Conservation (phyloP, 2,329 filamentous ascomycete species). For the Colletotrichum sp. region DNA sequence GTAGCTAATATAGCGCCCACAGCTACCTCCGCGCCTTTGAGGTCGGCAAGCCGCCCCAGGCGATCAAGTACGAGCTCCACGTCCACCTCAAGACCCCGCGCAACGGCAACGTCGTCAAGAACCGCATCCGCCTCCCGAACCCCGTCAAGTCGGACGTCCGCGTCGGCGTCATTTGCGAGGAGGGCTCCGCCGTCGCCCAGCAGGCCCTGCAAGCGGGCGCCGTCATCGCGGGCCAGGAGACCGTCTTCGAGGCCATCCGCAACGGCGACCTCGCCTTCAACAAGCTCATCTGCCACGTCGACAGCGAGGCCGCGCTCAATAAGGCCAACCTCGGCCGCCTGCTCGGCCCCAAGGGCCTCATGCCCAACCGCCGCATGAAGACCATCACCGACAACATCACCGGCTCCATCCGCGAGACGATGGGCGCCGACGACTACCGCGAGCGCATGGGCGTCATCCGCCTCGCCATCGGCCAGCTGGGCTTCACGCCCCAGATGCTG, state of each 20-base stretch:
- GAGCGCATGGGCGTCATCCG: constrained; percentile 85
- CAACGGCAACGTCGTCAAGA: constrained; percentile 86
- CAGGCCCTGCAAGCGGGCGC: constrained; percentile 82
- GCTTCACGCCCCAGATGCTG: constrained; percentile 86
- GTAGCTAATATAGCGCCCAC: background rate
- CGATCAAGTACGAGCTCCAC: constrained; percentile 86
- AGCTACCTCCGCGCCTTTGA: constrained; percentile 93
- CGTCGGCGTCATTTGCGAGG: constrained; percentile 91
- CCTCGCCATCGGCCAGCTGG: constrained; percentile 89
- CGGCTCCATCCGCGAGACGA: constrained; percentile 77
- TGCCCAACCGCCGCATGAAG: constrained; percentile 88
- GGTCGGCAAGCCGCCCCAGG: constrained; percentile 77
- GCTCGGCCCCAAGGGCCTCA: constrained; percentile 86
- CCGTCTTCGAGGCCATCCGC: constrained; percentile 79
- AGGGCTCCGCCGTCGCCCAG: constrained; percentile 74
- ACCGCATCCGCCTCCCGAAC: constrained; percentile 86
- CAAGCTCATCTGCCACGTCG: constrained; percentile 82
- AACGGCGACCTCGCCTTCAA: constrained; percentile 85
- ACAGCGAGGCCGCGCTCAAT: constrained; percentile 78
- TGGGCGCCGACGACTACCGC: constrained; percentile 85
- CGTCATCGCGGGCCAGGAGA: constrained; percentile 81
- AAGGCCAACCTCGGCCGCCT: constrained; percentile 82
- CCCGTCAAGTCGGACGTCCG: constrained; percentile 87
- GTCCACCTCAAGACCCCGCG: constrained; percentile 83
- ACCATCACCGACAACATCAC: constrained; percentile 86